phyloP scores from a whole-genome alignment of 768 basidiomycete species.

The Pleurotus cornucopiae region DNA sequence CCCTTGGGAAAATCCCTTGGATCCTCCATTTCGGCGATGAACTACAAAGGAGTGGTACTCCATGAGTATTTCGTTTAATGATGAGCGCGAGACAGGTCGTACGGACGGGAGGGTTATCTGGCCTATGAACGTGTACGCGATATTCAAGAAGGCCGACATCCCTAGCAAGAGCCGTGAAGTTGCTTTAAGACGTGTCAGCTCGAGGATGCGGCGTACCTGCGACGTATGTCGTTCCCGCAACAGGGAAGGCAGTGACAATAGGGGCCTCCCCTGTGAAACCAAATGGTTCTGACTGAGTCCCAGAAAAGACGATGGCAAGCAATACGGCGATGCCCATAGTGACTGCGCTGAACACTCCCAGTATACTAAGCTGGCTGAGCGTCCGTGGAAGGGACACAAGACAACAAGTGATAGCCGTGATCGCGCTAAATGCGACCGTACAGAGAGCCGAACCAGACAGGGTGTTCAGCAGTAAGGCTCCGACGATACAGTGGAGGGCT shows the following conservation, averaged over 20 bases:
- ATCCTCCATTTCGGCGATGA: conserved; percentile 45
- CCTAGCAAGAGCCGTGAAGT: conserved; percentile 14
- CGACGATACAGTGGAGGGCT: conserved; percentile 43
- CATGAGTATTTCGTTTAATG: neutral
- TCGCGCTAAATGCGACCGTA: conserved; percentile 33
- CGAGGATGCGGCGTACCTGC: conserved; percentile 19
- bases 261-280: conserved; percentile 34
- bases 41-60: conserved; percentile 15
- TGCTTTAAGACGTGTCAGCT: neutral
- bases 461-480: conserved; percentile 42
- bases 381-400: conserved; percentile 40
- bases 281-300: conserved; percentile 35
- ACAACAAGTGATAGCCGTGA: conserved; percentile 35
- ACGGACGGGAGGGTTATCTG: conserved; percentile 40
- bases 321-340: conserved; percentile 46
- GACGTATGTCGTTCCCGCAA: conserved; percentile 34
- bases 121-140: conserved; percentile 40
- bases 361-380: conserved; percentile 32
- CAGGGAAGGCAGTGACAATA: conserved; percentile 30
- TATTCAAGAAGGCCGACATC: conserved; percentile 44
- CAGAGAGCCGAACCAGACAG: conserved; percentile 35
- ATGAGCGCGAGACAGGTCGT: conserved; percentile 4
- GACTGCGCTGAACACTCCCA: conserved; percentile 35
- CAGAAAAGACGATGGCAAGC: conserved; percentile 36
- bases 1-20: conserved; percentile 43